phyloP scores from a whole-genome alignment of 768 basidiomycete species.

The Paxillus involutus region DNA sequence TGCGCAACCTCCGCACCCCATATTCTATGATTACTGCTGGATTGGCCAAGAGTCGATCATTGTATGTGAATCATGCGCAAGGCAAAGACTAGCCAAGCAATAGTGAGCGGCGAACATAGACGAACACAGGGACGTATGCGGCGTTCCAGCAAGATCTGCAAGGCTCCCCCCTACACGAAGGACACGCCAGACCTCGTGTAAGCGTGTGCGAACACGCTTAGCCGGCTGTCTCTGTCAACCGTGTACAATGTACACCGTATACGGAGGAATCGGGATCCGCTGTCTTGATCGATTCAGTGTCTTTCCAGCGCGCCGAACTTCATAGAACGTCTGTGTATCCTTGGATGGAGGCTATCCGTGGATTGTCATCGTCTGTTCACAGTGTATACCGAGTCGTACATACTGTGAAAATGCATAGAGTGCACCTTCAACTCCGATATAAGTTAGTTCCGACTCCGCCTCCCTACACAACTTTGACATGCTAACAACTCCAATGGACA shows the following conservation, averaged over 20 bases:
- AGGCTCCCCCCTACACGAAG: not conserved
- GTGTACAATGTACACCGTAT: not conserved
- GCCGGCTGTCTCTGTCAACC: slow-evolving; percentile 4
- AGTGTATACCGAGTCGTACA: too few species aligned
- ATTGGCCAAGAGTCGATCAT: not conserved
- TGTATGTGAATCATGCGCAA: not conserved
- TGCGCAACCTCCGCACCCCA: not conserved
- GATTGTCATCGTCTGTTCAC: too few species aligned
- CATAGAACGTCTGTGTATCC: too few species aligned
- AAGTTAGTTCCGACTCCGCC: too few species aligned
- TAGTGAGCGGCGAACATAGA: not conserved
- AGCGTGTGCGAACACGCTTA: slow-evolving; percentile 41
- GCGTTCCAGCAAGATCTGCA: not conserved
- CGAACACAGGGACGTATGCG: not conserved
- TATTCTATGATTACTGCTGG: not conserved
- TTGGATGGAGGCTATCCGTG: too few species aligned
- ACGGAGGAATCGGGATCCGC: slow-evolving; percentile 1
- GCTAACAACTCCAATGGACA: too few species aligned
- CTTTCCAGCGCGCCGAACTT: not conserved
- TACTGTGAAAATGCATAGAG: too few species aligned
- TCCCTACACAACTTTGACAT: too few species aligned
- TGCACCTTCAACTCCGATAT: not conserved
- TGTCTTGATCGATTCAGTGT: not conserved
- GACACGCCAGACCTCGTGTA: not conserved
- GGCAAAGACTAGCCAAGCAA: not conserved